Conservation (phyloP, 306 rosid genomes). For the Medicago lupulina region DNA sequence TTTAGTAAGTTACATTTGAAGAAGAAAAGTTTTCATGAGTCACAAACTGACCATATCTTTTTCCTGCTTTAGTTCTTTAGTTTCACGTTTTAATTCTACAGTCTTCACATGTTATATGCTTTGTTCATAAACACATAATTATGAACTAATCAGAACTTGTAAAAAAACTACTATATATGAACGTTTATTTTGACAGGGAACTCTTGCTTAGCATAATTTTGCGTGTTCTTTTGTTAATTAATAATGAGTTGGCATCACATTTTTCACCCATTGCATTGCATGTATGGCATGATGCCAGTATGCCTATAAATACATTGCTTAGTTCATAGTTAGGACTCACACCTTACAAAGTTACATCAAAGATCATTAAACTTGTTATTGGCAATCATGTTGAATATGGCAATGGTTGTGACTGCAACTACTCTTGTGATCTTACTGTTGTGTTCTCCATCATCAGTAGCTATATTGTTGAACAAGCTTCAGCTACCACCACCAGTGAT, state of each 20-base stretch:
- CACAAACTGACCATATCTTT: neutral
- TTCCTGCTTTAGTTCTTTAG: neutral
- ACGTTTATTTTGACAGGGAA: neutral
- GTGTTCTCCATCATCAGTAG: constrained; percentile 40
- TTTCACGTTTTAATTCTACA: neutral
- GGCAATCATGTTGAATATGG: constrained; percentile 18
- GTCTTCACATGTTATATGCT: neutral
- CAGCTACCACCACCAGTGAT: constrained; percentile 41
- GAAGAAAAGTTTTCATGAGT: neutral
- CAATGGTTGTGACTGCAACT: neutral
- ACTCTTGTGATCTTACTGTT: constrained; percentile 25
- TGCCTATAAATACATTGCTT: constrained; percentile 3
- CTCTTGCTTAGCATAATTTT: neutral
- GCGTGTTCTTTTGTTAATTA: no score
- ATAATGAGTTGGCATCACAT: no score
- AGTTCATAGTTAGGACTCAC: neutral
- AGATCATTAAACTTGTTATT: neutral
- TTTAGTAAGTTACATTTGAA: neutral
- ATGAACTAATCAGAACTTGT: neutral
- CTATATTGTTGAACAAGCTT: constrained; percentile 24
- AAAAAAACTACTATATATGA: neutral
- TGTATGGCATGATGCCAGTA: neutral
- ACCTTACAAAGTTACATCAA: constrained; percentile 1
- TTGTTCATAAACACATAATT: neutral
- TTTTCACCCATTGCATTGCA: no score